These are phyloP conservation scores for Vitis riparia DNA, from an alignment of 164 flowering plant species.

Conservation along the genomic window DNA sequence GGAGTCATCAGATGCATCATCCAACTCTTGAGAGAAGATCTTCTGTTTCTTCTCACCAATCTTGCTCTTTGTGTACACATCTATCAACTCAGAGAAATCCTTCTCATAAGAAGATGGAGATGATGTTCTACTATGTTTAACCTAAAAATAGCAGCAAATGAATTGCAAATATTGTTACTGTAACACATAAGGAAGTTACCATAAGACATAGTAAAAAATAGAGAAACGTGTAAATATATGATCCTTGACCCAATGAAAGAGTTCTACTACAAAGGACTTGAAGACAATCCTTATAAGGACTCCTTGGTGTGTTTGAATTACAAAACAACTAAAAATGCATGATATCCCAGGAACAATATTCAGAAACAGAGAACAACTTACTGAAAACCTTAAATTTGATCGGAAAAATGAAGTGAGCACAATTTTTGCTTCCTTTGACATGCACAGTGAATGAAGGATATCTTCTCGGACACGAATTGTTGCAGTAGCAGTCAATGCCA, in stretches of 20 bases:
- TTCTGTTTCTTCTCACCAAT: constrained; percentile 18
- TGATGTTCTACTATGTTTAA: constrained; percentile 75
- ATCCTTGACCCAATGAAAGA: not conserved
- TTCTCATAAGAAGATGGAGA: constrained; percentile 52
- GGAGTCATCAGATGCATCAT: constrained; percentile 32
- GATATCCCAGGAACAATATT: not conserved
- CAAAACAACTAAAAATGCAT: not conserved
- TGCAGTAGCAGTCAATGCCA: constrained; percentile 99
- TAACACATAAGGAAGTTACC: too few species aligned
- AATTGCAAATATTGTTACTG: not conserved
- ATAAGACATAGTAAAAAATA: too few species aligned
- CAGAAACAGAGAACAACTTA: constrained; percentile 41
- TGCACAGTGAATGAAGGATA: constrained; percentile 61
- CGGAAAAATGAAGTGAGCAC: constrained; percentile 87
- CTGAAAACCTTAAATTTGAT: constrained; percentile 80
- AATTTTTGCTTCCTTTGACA: constrained; percentile 69
- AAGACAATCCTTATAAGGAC: not conserved
- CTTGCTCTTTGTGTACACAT: constrained; percentile 38
- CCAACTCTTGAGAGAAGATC: constrained; percentile 15
- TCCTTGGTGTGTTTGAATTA: not conserved
- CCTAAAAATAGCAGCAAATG: constrained; percentile 42
- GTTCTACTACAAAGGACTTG: not conserved
- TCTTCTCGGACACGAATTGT: constrained; percentile 76
- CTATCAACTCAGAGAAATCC: constrained; percentile 64
- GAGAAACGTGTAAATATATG: not conserved